Base-by-base conservation (phyloP, 2,329 filamentous ascomycete genomes). In the Aspergillus caelatus region DNA sequence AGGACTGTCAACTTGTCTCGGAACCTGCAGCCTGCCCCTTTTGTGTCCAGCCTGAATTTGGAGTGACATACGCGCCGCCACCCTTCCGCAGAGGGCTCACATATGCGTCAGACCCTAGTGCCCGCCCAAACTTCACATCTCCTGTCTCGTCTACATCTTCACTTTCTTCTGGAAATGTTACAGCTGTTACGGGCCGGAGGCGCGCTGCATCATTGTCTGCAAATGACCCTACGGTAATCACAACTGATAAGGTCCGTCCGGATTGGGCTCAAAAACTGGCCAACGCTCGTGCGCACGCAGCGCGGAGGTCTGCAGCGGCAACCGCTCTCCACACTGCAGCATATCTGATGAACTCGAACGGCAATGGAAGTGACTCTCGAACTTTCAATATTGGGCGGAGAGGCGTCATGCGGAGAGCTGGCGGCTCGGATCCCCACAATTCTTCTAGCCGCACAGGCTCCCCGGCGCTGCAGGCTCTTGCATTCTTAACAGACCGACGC, bases 281-380 rank as follows among this genome's bases (percentile, higher is more conserved):
- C 14, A 87, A 91, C 70, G 94, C 94, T 61, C 88, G 93, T 60
- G 89, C 92, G 7, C 93, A 97, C 75, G 90, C 93, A 66, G 88
- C 95, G 6, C 86, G 95, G 63, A 85, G 95, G 67, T 92, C 95
- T 28, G 95, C 95, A 0, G 95, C 95, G 0, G 95, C 95, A 0
- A 98, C 95, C 0, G 94, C 95, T 19, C 81, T 98, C 4, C 95
- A 99, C 70, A 96, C 95, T 32, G 95, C 95, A 6, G 95, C 95
- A 0, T 98, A 98, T 75, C 82, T 98, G 58, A 92, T 97, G 82
- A 89, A 89, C 10, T 81, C 82, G 28, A 74, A 80, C n/a, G 78
- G 69, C 14, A 72, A 72, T 60, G 72, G 72, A 39, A 72, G 68
- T 50, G 84, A 86, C 54, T 78, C 80, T 26, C 79, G 85, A 34